A percentile compares a stretch with the other conserved stretches of the same genome.
Evolutionary conservation across 495 filamentous ascomycete species (phyloP).

Genomic region (Penicillium antarcticum): DNA sequence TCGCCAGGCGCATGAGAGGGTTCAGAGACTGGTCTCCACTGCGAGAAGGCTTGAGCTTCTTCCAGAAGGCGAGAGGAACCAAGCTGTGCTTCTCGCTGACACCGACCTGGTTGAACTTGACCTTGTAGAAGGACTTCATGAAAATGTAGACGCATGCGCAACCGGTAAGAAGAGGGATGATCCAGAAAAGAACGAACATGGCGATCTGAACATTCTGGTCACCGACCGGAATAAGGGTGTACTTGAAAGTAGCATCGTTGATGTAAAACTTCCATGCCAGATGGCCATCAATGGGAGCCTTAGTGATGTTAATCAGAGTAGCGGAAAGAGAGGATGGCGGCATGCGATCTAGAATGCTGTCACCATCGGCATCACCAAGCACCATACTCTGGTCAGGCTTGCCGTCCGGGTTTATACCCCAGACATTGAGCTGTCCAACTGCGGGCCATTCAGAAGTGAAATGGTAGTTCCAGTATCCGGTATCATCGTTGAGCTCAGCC

Average conservation of each 20-base stretch:
- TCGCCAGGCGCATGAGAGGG: constrained; percentile 31
- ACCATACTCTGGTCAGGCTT: constrained; percentile 57
- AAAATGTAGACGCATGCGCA: constrained; percentile 54
- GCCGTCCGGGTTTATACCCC: constrained; percentile 66
- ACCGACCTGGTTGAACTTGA: constrained; percentile 69
- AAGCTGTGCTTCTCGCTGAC: constrained; percentile 46
- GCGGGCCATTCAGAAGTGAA: constrained; percentile 65
- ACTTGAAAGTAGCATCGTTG: constrained; percentile 52
- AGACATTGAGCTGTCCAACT: constrained; percentile 61
- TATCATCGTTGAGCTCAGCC: constrained; percentile 44
- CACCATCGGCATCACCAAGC: constrained; percentile 57
- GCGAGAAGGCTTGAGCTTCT: constrained; percentile 25
- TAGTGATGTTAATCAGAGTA: constrained; percentile 60
- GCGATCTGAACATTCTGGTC: constrained; percentile 50
- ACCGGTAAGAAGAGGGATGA: constrained; percentile 52
- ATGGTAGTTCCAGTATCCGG: constrained; percentile 57
- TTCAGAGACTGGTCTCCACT: constrained; percentile 19
- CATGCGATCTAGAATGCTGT: constrained; percentile 60
- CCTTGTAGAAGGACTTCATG: constrained; percentile 67
- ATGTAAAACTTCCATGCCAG: constrained; percentile 53
- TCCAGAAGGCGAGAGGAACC: constrained; percentile 34
- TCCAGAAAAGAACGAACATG: constrained; percentile 53
- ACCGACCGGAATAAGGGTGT: constrained; percentile 50
- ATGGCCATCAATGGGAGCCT: constrained; percentile 49
- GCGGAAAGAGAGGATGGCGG: constrained; percentile 55